phyloP scores from a whole-genome alignment of 176 grass and related monocot species.

The Lolium perenne region DNA sequence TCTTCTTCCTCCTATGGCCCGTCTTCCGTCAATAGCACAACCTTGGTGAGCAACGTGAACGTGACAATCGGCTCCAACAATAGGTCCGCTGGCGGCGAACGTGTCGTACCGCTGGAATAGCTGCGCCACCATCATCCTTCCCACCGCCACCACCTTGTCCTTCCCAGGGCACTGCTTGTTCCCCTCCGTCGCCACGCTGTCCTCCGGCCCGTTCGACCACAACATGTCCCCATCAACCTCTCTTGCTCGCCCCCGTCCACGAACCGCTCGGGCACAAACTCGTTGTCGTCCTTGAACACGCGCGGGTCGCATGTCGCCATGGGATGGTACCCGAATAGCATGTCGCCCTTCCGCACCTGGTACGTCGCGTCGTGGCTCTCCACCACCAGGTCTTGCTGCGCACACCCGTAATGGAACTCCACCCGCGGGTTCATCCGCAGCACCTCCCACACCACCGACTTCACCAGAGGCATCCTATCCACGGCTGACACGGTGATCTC shows the following conservation, averaged over 20 bases:
- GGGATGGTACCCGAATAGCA: slow-evolving; percentile 79
- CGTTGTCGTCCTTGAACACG: slow-evolving; percentile 46
- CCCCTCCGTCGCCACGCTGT: slow-evolving; percentile 38
- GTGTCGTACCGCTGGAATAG: slow-evolving; percentile 77
- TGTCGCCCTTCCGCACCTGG: slow-evolving; percentile 68
- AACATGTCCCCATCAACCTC: slow-evolving; percentile 44
- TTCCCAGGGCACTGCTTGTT: slow-evolving; percentile 91
- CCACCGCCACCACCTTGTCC: slow-evolving; percentile 61
- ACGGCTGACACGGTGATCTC: slow-evolving; percentile 44
- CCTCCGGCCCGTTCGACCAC: slow-evolving; percentile 95
- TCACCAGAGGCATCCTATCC: slow-evolving; percentile 68
- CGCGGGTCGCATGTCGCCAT: slow-evolving; percentile 71
- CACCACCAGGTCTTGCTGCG: slow-evolving; percentile 54
- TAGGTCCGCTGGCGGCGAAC: slow-evolving; percentile 41
- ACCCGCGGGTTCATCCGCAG: slow-evolving; percentile 75
- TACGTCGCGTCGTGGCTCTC: slow-evolving; percentile 80
- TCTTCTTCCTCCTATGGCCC: too few species aligned
- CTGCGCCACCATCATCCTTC: slow-evolving; percentile 67
- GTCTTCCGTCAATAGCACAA: neutral
- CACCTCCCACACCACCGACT: slow-evolving; percentile 72
- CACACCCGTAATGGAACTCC: slow-evolving; percentile 73
- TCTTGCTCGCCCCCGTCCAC: neutral
- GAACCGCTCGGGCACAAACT: slow-evolving; percentile 70
- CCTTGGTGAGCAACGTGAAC: slow-evolving; percentile 60
- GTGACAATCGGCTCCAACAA: slow-evolving; percentile 61